Percentiles rank a stretch among this genome's conserved stretches.
These are phyloP conservation scores for Colletotrichum salicis DNA, from an alignment of 2,329 filamentous ascomycete species.

Conservation along the genomic window DNA sequence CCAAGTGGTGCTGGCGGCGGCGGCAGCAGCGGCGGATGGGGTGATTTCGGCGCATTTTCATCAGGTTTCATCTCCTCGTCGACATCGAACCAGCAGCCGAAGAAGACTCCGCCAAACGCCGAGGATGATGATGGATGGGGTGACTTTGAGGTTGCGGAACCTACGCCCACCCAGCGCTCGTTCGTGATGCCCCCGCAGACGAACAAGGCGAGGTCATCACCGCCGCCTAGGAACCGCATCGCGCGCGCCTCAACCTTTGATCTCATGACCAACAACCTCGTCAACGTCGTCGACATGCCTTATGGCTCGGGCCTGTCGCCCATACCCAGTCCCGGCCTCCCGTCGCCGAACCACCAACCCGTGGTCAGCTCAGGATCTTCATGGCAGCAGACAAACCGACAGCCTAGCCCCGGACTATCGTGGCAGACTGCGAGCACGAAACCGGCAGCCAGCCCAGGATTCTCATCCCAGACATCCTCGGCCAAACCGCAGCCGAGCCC, in stretches of 20 bases:
- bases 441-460: slow-evolving; percentile 5
- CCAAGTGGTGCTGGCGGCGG: slow-evolving; percentile 24
- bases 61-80: slow-evolving; percentile 29
- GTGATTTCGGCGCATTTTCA: slow-evolving; percentile 36
- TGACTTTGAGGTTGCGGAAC: slow-evolving; percentile 71
- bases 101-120: slow-evolving; percentile 37
- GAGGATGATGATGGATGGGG: slow-evolving; percentile 75
- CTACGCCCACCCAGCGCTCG: slow-evolving; percentile 37
- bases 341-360: not conserved
- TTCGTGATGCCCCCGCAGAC: slow-evolving; percentile 29
- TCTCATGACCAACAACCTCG: slow-evolving; percentile 63
- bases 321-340: slow-evolving; percentile 28
- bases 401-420: slow-evolving; percentile 14
- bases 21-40: slow-evolving; percentile 37
- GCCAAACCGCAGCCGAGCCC: slow-evolving; percentile 38
- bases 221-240: slow-evolving; percentile 43
- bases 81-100: slow-evolving; percentile 36
- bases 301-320: slow-evolving; percentile 15
- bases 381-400: slow-evolving; percentile 4
- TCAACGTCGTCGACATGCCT: slow-evolving; percentile 47
- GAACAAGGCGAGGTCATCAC: slow-evolving; percentile 33
- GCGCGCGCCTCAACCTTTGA: slow-evolving; percentile 64
- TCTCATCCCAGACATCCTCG: slow-evolving; percentile 11
- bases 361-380: slow-evolving; percentile 2
- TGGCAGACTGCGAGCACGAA: slow-evolving; percentile 13